Conservation (phyloP, 1,284 basidiomycete species). For the Clitocybe nebularis region DNA sequence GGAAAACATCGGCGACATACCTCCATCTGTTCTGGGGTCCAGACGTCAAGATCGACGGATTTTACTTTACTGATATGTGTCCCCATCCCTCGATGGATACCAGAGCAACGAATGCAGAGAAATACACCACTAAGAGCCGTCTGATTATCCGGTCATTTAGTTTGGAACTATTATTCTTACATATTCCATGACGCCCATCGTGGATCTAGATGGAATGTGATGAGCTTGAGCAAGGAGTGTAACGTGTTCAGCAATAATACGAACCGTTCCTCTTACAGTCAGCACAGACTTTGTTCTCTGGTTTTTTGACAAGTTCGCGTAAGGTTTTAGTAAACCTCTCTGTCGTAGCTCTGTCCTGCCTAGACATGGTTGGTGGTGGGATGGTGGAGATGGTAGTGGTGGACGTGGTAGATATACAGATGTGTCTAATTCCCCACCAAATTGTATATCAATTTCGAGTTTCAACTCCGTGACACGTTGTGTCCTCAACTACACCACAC, state of each 20-base stretch:
- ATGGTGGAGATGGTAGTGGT: no score
- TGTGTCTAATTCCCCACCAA: not conserved
- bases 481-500: no score
- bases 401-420: not conserved
- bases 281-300: conserved; percentile 92
- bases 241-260: conserved; percentile 20
- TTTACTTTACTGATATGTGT: conserved; percentile 98
- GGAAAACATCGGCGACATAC: conserved; percentile 41
- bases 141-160: not conserved
- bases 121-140: conserved; percentile 70
- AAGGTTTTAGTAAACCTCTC: conserved; percentile 75
- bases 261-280: conserved; percentile 92
- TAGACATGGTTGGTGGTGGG: conserved; percentile 45
- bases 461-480: conserved; percentile 1
- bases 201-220: conserved; percentile 60
- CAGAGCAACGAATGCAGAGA: conserved; percentile 97
- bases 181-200: conserved; percentile 99
- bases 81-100: conserved; percentile 96
- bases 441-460: not conserved
- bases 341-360: conserved; percentile 81
- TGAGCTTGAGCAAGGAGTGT: conserved; percentile 12
- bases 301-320: conserved; percentile 79
- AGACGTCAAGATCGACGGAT: conserved; percentile 95
- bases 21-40: conserved; percentile 98
- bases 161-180: conserved; percentile 37